Percentiles rank a stretch among this genome's conserved stretches.
These are phyloP conservation scores for Carex myosuroides DNA, from an alignment of 176 grass and related monocot species.

Conservation along the genomic window DNA sequence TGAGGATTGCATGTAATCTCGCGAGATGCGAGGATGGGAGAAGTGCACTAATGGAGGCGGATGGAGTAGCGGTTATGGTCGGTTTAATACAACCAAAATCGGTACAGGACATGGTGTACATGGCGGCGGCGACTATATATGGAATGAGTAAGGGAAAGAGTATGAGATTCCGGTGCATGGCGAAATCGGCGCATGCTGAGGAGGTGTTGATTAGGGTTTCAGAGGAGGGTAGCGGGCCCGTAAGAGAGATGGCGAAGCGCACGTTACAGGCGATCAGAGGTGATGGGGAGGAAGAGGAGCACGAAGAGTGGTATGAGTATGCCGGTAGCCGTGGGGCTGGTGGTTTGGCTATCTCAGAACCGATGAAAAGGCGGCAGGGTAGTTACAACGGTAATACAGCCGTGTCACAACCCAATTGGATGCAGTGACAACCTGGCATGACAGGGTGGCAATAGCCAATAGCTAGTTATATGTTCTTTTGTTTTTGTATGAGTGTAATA, in stretches of 20 bases:
- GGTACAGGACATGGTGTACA: neutral
- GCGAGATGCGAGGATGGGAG: slow-evolving; percentile 48
- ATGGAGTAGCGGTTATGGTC: slow-evolving; percentile 44
- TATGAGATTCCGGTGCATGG: slow-evolving; percentile 72
- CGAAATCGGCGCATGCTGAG: slow-evolving; percentile 50
- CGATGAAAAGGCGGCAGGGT: neutral
- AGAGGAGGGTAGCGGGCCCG: slow-evolving; percentile 27
- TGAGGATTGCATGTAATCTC: slow-evolving; percentile 34
- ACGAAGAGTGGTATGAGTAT: neutral
- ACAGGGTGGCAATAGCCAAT: no score
- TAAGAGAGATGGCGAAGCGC: slow-evolving; percentile 57
- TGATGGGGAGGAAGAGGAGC: slow-evolving; percentile 35
- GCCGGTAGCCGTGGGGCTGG: neutral
- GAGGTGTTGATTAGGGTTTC: slow-evolving; percentile 43
- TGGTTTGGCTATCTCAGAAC: slow-evolving; percentile 10
- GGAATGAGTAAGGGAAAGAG: slow-evolving; percentile 68
- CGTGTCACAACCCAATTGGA: neutral
- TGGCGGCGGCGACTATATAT: neutral
- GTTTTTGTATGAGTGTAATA: neutral
- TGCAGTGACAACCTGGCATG: neutral
- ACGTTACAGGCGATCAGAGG: slow-evolving; percentile 58
- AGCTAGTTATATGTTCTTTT: no score
- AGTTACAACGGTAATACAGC: neutral
- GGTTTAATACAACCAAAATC: slow-evolving; percentile 26
- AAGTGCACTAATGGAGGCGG: slow-evolving; percentile 61